Conservation (phyloP, 345 rosid species). For the Gossypium rotundifolium region DNA sequence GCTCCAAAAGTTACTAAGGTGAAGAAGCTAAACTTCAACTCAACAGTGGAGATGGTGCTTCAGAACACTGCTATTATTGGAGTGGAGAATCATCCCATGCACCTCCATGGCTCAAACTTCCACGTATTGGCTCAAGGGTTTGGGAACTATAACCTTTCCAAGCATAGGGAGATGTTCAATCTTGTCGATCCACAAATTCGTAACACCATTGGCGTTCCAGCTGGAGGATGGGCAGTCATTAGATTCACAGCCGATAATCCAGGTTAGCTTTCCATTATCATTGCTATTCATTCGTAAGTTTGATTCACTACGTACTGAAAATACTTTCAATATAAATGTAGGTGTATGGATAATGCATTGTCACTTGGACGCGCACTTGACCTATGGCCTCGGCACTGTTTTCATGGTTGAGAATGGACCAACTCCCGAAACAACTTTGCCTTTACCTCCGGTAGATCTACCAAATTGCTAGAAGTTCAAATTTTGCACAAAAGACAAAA, state of each 20-base stretch:
- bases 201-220: slow-evolving; percentile 74
- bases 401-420: slow-evolving; percentile 55
- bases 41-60: slow-evolving; percentile 67
- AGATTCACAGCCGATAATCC: slow-evolving; percentile 79
- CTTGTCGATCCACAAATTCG: slow-evolving; percentile 44
- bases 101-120: slow-evolving; percentile 74
- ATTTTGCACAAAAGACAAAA: background rate
- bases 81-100: slow-evolving; percentile 82
- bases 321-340: background rate
- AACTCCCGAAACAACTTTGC: slow-evolving; percentile 36
- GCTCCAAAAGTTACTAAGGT: slow-evolving; percentile 53
- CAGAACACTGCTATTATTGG: slow-evolving; percentile 61
- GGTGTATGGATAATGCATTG: slow-evolving; percentile 71
- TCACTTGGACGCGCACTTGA: slow-evolving; percentile 56
- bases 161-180: background rate
- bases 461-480: slow-evolving; percentile 36
- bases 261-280: slow-evolving; percentile 26
- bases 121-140: slow-evolving; percentile 84
- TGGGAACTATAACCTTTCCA: slow-evolving; percentile 49
- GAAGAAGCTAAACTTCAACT: slow-evolving; percentile 55
- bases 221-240: slow-evolving; percentile 76
- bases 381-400: slow-evolving; percentile 46
- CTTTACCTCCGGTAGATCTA: slow-evolving; percentile 62
- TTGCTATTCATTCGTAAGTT: background rate
- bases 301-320: background rate